Percentiles rank a stretch among this genome's conserved stretches.
Conservation (phyloP, 768 basidiomycete genomes). For the Rhizopogon rudus region DNA sequence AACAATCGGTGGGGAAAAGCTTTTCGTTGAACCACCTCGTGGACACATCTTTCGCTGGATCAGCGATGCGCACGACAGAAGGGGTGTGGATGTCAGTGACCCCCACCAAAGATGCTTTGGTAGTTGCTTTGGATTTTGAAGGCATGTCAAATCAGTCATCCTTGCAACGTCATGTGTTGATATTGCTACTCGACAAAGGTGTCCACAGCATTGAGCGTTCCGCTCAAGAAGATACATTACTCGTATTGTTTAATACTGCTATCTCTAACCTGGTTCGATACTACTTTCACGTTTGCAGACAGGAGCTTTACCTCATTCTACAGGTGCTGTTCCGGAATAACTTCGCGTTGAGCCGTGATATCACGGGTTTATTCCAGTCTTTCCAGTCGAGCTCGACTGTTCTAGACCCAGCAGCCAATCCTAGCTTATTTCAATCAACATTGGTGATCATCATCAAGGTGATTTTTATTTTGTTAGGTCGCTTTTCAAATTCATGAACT, state of each 20-base stretch:
- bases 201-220: slow-evolving; percentile 63
- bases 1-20: slow-evolving; percentile 62
- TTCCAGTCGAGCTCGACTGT: slow-evolving; percentile 57
- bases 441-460: slow-evolving; percentile 64
- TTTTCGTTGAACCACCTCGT: slow-evolving; percentile 55
- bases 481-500: not conserved
- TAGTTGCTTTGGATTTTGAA: slow-evolving; percentile 64
- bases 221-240: slow-evolving; percentile 56
- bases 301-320: not conserved
- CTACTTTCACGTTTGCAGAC: not conserved
- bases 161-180: slow-evolving; percentile 3
- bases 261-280: slow-evolving; percentile 53
- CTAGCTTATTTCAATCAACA: slow-evolving; percentile 52
- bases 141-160: slow-evolving; percentile 24
- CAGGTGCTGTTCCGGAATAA: slow-evolving; percentile 65
- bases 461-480: not conserved
- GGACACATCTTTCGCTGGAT: slow-evolving; percentile 63
- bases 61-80: slow-evolving; percentile 63
- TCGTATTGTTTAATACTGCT: slow-evolving; percentile 62
- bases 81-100: slow-evolving; percentile 68
- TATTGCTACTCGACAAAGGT: slow-evolving; percentile 22
- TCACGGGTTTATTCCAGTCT: slow-evolving; percentile 56
- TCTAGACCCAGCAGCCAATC: slow-evolving; percentile 54
- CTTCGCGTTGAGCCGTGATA: slow-evolving; percentile 56
- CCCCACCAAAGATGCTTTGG: slow-evolving; percentile 46